Conservation (phyloP, 1,284 basidiomycete genomes). For the Ceratobasidium sp. region DNA sequence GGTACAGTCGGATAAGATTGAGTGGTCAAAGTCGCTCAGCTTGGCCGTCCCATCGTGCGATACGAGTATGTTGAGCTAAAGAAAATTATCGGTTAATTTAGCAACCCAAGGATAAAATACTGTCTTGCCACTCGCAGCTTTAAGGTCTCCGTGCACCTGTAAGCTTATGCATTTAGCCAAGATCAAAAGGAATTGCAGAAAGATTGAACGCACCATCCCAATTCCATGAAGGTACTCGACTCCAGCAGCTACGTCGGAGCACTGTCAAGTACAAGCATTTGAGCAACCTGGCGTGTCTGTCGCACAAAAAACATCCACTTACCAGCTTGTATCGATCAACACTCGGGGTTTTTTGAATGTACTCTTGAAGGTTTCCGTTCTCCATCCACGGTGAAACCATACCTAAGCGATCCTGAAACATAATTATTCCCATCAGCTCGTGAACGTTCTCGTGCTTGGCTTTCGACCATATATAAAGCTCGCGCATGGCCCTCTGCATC, state of each 20-base stretch:
- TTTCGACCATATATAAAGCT: not conserved
- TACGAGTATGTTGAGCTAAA: not conserved
- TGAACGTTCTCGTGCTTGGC: conserved; percentile 5
- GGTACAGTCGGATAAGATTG: conserved; percentile 13
- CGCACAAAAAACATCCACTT: not conserved
- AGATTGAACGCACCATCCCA: not conserved
- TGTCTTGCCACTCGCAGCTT: not conserved
- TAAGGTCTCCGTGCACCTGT: conserved; percentile 24
- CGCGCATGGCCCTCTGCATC: conserved; percentile 43
- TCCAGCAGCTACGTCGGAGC: not conserved
- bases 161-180: not conserved
- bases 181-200: too few species aligned
- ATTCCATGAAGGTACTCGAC: not conserved
- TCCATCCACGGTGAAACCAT: conserved; percentile 6
- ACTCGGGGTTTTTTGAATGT: not conserved
- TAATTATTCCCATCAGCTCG: not conserved
- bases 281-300: not conserved
- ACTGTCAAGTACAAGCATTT: not conserved
- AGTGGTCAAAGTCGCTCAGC: conserved; percentile 27
- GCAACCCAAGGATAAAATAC: not conserved
- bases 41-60: not conserved
- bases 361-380: not conserved
- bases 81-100: not conserved
- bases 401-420: not conserved
- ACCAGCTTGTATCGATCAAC: conserved; percentile 8